Percentiles rank a stretch among this genome's conserved stretches.
Conservation (phyloP, 2,329 filamentous ascomycete genomes). For the Verticillium zaregamsianum region DNA sequence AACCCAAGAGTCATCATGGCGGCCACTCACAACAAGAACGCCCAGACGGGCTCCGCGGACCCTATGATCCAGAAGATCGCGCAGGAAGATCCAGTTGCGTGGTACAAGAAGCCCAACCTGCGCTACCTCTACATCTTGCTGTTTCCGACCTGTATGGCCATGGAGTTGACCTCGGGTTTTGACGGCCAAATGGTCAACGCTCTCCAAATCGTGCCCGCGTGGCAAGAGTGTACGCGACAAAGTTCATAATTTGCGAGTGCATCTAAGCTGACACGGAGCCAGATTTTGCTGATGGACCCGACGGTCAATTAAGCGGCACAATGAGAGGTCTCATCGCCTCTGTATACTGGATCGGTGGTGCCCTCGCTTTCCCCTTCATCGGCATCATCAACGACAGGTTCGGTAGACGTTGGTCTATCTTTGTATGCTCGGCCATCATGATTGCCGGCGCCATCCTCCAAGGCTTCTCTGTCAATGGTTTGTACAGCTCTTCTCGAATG, state of each 20-base stretch:
- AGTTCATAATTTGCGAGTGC: slow-evolving; percentile 12
- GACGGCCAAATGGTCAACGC: slow-evolving; percentile 40
- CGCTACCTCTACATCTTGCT: slow-evolving; percentile 51
- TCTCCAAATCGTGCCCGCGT: slow-evolving; percentile 32
- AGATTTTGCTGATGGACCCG: slow-evolving; percentile 26
- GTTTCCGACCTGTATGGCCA: slow-evolving; percentile 56
- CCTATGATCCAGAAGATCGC: slow-evolving; percentile 19
- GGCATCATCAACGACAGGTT: slow-evolving; percentile 48
- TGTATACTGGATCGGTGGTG: slow-evolving; percentile 57
- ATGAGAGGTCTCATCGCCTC: slow-evolving; percentile 51
- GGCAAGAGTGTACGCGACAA: slow-evolving; percentile 28
- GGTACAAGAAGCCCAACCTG: slow-evolving; percentile 56
- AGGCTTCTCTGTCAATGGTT: slow-evolving; percentile 42
- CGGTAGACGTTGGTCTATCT: slow-evolving; percentile 51
- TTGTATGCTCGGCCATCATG: slow-evolving; percentile 50
- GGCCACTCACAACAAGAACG: slow-evolving; percentile 1
- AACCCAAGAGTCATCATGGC: slow-evolving; percentile 2
- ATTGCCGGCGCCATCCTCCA: slow-evolving; percentile 49
- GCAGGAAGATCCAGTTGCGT: slow-evolving; percentile 34
- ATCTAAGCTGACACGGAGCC: not conserved
- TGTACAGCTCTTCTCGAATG: slow-evolving; percentile 8
- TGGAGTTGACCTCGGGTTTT: slow-evolving; percentile 45
- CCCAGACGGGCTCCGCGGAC: slow-evolving; percentile 12
- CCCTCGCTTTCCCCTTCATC: slow-evolving; percentile 53
- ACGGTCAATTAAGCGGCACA: slow-evolving; percentile 35